These are phyloP conservation scores for Diaporthe longicolla DNA, from an alignment of 2,329 filamentous ascomycete genomes.

Conservation along the genomic window DNA sequence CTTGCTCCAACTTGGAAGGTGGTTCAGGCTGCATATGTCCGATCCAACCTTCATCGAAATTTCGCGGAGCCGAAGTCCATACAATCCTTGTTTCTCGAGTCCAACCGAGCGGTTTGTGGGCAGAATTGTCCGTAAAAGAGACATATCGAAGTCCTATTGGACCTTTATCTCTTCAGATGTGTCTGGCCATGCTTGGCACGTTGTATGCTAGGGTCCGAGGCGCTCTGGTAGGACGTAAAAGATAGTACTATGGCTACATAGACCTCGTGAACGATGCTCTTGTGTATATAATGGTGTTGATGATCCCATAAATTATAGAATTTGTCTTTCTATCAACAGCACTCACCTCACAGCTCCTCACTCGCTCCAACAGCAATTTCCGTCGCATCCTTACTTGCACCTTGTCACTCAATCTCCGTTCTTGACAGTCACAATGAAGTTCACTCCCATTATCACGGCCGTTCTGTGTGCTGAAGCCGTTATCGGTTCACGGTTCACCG, in stretches of 20 bases:
- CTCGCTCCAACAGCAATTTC: neutral
- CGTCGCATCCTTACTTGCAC: neutral
- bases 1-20: slow-evolving; percentile 38
- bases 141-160: neutral
- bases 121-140: neutral
- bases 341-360: neutral
- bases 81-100: neutral
- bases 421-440: slow-evolving; percentile 60
- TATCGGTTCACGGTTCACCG: slow-evolving; percentile 61
- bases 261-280: neutral
- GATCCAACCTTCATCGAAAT: neutral
- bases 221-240: neutral
- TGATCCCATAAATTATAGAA: neutral
- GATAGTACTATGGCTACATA: neutral
- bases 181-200: neutral
- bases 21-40: neutral
- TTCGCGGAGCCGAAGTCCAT: neutral
- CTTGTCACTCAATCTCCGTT: neutral
- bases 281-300: neutral
- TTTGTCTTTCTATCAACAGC: neutral
- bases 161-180: neutral
- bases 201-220: neutral
- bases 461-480: slow-evolving; percentile 57
- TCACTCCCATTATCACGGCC: slow-evolving; percentile 54
- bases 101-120: neutral